Base-by-base conservation (phyloP, 2,329 filamentous ascomycete genomes). In the Dichotomopilus funicola region DNA sequence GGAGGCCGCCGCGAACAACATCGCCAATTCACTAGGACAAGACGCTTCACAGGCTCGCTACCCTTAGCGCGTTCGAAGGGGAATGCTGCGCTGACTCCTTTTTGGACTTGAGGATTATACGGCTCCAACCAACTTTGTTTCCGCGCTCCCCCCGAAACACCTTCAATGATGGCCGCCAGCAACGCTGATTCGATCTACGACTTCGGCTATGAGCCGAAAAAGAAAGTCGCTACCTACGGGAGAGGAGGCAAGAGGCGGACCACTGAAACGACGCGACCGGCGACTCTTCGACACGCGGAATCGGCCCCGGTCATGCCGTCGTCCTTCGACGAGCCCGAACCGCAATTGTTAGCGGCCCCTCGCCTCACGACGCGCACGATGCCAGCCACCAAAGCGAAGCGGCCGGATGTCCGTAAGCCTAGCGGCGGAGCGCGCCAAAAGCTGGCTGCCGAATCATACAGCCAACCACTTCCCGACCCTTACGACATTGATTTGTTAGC, bases 171-270 rank as follows among this genome's bases (percentile, higher is more conserved):
- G 44, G 61, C 62, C 60, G 60, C 60, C 34, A 59, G 40, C 19
- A 58, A 56, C 37, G 52, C 49, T 19, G 62, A 62, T 35, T 57
- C 56, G 35, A 53, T 59, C 45, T 56, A 49, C 45, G 54, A 56
- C 33, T 61, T 62, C 57, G 59, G 38, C 49, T 58, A 65, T 45
- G 61, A 61, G 7, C 58, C 66, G 45, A 66, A 66, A 49, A 68
- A 65, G 57, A 67, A 65, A 52, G 53, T 64, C 33, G 61, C 63
- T 5, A 65, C 67, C n/a, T 70, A 70, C 46, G 67, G 68, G 41
- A 68, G 64, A 51, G 53, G 62, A 33, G 57, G 62, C 12, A 65
- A 63, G 33, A 59, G 63, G 46, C 63, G 61, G 38, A 37, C 56
- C 13, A 60, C 59, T 19, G 41, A 60, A 19, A 43, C 61, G 2